These are phyloP conservation scores for Prunus kanzakura DNA, from an alignment of 306 rosid genomes.

Conservation along the genomic window DNA sequence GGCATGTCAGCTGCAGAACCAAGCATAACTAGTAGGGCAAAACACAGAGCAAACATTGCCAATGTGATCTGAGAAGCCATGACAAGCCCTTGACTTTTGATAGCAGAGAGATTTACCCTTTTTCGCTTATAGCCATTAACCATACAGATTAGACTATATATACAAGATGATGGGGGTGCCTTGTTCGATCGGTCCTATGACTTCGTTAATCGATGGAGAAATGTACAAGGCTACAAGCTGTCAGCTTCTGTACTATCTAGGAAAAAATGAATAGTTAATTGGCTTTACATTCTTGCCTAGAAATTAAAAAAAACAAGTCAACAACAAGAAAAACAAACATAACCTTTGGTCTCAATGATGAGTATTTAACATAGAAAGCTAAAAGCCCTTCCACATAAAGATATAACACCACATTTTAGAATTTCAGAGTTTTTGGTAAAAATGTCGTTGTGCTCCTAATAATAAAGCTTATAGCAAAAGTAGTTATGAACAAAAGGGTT, in stretches of 20 bases:
- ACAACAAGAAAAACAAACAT: not conserved
- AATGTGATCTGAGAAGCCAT: slow-evolving; percentile 42
- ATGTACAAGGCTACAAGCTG: not conserved
- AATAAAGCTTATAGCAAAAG: too few species aligned
- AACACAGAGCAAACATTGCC: slow-evolving; percentile 21
- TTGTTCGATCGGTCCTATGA: not conserved
- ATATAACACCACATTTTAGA: too few species aligned
- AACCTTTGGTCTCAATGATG: too few species aligned
- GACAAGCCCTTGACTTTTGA: not conserved
- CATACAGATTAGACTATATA: not conserved
- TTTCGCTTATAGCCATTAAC: not conserved
- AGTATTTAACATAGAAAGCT: too few species aligned
- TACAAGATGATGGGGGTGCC: not conserved
- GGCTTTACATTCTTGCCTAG: not conserved
- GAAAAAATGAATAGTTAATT: not conserved
- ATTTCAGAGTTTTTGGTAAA: too few species aligned
- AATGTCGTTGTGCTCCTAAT: too few species aligned
- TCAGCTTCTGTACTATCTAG: not conserved
- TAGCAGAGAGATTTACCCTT: not conserved
- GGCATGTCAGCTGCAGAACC: slow-evolving; percentile 32
- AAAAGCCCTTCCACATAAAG: too few species aligned
- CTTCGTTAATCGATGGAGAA: not conserved
- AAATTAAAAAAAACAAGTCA: not conserved
- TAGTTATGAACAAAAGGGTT: too few species aligned
- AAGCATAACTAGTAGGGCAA: slow-evolving; percentile 30